These are phyloP conservation scores for Lathyrus oleraceus DNA, from an alignment of 306 rosid genomes.

Conservation along the genomic window DNA sequence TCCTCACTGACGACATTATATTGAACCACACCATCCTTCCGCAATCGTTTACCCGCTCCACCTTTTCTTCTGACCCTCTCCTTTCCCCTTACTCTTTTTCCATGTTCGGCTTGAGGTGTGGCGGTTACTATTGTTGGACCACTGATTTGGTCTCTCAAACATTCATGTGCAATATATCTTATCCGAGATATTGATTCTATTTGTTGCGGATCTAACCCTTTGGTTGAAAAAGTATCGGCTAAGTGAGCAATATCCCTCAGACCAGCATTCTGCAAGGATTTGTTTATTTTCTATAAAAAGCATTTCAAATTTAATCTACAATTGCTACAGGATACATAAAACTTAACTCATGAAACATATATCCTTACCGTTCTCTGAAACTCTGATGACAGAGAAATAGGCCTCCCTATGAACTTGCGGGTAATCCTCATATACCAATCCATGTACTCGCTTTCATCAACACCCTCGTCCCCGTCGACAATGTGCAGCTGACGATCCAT, in stretches of 20 bases:
- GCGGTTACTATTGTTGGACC: conserved; percentile 64
- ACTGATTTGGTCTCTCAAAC: conserved; percentile 92
- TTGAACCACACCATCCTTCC: conserved; percentile 71
- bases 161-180: conserved; percentile 81
- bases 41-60: conserved; percentile 63
- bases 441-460: conserved; percentile 83
- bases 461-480: conserved; percentile 72
- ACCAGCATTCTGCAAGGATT: conserved; percentile 83
- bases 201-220: conserved; percentile 85
- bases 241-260: conserved; percentile 90
- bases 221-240: conserved; percentile 85
- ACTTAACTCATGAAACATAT: conserved; percentile 29
- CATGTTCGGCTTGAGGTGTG: conserved; percentile 60
- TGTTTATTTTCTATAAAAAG: conserved; percentile 46
- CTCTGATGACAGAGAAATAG: conserved; percentile 94
- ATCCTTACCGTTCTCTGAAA: conserved; percentile 95
- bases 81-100: conserved; percentile 89
- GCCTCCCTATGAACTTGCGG: conserved; percentile 97
- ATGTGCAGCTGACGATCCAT: conserved; percentile 63
- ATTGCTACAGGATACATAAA: conserved; percentile 18
- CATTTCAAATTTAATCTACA: conserved; percentile 43
- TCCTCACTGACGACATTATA: conserved; percentile 68
- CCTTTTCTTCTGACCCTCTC: conserved; percentile 91
- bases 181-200: conserved; percentile 78
- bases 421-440: conserved; percentile 88